Percentiles rank a stretch among this genome's conserved stretches.
Conservation (phyloP, 176 grass and related monocot species). For the Oryza coarctata region DNA sequence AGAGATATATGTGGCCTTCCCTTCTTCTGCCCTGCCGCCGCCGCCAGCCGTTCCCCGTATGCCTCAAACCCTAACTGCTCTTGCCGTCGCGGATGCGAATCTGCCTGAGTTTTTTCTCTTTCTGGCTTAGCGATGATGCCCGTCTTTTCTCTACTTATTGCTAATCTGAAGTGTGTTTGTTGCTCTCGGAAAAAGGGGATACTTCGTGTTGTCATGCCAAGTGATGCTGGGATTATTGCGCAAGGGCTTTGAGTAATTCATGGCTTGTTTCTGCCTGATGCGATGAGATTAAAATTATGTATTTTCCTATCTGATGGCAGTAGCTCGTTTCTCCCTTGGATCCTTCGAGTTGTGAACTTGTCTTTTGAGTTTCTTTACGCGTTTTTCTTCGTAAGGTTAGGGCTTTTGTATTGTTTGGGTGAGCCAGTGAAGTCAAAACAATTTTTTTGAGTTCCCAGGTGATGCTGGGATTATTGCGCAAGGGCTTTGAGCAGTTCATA, state of each 20-base stretch:
- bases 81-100: not conserved
- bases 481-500: slow-evolving; percentile 51
- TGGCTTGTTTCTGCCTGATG: slow-evolving; percentile 43
- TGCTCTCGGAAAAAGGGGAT: not conserved
- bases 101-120: not conserved
- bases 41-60: not conserved
- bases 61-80: slow-evolving; percentile 1
- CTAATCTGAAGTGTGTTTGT: no score
- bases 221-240: slow-evolving; percentile 67
- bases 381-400: not conserved
- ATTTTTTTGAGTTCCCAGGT: slow-evolving; percentile 19
- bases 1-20: no score
- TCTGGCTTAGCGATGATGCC: not conserved
- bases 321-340: not conserved
- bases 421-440: not conserved
- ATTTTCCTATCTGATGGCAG: slow-evolving; percentile 49
- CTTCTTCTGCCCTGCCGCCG: no score
- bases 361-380: not conserved
- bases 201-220: slow-evolving; percentile 29
- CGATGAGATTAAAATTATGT: slow-evolving; percentile 52
- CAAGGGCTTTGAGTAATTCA: slow-evolving; percentile 66
- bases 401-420: not conserved
- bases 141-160: not conserved
- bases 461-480: slow-evolving; percentile 62
- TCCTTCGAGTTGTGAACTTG: not conserved